Percentiles rank a stretch among this genome's conserved stretches.
Evolutionary conservation across 2,329 filamentous ascomycete species (phyloP).

Genomic region (Rhynchosporium agropyri): DNA sequence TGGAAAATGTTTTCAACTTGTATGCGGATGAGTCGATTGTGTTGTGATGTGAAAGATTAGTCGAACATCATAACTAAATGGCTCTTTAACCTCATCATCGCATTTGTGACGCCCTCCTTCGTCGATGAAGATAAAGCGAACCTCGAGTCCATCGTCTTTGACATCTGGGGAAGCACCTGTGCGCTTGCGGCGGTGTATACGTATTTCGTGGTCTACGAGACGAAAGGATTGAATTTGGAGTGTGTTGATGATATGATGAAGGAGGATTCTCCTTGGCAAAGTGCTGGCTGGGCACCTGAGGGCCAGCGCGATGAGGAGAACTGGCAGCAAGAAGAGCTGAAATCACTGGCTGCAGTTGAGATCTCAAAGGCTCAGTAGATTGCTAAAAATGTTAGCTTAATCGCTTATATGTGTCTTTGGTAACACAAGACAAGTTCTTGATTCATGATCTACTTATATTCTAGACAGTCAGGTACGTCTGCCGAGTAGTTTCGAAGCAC

Average conservation of each 20-base stretch:
- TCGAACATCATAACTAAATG: conserved; percentile 87
- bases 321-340: background rate
- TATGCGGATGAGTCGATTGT: conserved; percentile 75
- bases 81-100: conserved; percentile 77
- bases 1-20: conserved; percentile 55
- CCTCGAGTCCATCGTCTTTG: conserved; percentile 43
- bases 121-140: conserved; percentile 54
- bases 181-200: conserved; percentile 55
- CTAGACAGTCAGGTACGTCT: too few relatives aligned
- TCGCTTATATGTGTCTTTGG: too few relatives aligned
- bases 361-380: background rate
- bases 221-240: conserved; percentile 71
- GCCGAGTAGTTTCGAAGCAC: too few relatives aligned
- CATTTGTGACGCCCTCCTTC: conserved; percentile 73
- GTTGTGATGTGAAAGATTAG: conserved; percentile 71
- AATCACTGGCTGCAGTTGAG: background rate
- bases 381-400: background rate
- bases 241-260: conserved; percentile 63
- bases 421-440: too few relatives aligned
- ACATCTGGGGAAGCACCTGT: conserved; percentile 63
- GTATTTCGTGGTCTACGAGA: conserved; percentile 62
- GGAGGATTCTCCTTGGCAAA: conserved; percentile 13
- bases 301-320: background rate
- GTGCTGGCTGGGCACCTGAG: conserved; percentile 9
- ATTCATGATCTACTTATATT: too few relatives aligned